These are phyloP conservation scores for Tulasnella sp. DNA, from an alignment of 768 basidiomycete genomes.

Conservation along the genomic window DNA sequence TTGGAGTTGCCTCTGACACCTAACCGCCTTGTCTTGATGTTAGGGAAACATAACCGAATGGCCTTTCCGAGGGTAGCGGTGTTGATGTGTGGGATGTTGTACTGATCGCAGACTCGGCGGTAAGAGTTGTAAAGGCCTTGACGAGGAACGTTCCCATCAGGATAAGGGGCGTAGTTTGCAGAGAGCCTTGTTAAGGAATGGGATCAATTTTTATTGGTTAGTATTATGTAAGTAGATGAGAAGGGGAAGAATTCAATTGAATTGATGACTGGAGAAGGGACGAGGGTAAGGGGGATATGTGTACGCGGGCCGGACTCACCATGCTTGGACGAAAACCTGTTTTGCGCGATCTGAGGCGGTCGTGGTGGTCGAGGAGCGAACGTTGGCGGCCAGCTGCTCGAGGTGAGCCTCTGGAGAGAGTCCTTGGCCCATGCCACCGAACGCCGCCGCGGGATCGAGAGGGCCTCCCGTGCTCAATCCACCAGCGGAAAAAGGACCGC, in stretches of 20 bases:
- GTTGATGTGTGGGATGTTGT: conserved; percentile 91
- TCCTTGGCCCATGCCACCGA: conserved; percentile 60
- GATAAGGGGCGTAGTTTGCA: conserved; percentile 85
- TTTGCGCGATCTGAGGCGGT: conserved; percentile 88
- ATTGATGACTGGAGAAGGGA: conserved; percentile 18
- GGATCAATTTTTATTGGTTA: neutral
- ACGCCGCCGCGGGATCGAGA: conserved; percentile 40
- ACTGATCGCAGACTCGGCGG: conserved; percentile 83
- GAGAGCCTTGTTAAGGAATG: conserved; percentile 56
- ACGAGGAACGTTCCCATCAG: conserved; percentile 88
- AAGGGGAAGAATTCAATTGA: neutral
- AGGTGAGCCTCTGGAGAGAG: conserved; percentile 71
- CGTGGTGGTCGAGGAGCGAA: conserved; percentile 83
- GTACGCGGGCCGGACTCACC: conserved; percentile 47
- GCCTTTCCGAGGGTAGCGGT: conserved; percentile 94
- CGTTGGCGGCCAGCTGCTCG: conserved; percentile 82
- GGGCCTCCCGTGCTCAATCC: neutral
- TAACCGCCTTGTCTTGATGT: conserved; percentile 89
- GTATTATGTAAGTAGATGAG: conserved; percentile 6
- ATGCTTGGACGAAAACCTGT: conserved; percentile 89
- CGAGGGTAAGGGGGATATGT: neutral
- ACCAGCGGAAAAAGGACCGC: neutral
- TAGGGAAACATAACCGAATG: conserved; percentile 87
- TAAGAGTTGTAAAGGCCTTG: conserved; percentile 95
- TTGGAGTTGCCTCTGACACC: conserved; percentile 94